phyloP scores from a whole-genome alignment of 306 rosid species.

The Prunus padus region DNA sequence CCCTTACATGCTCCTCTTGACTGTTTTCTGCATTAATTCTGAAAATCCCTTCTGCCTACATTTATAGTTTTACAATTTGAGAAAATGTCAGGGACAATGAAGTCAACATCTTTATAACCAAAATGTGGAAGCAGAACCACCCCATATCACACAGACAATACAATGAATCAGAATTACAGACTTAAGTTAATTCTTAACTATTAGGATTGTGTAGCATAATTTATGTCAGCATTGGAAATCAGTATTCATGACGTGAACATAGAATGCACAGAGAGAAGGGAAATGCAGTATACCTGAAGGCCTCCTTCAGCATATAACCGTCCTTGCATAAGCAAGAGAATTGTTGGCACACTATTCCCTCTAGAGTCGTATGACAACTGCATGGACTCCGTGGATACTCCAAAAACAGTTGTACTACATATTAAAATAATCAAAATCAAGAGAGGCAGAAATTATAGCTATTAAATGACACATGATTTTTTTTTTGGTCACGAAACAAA shows the following conservation, averaged over 20 bases:
- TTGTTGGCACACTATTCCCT: conserved; percentile 93
- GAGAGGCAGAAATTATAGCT: not conserved
- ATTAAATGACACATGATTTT: not conserved
- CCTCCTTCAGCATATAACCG: conserved; percentile 79
- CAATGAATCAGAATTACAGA: not conserved
- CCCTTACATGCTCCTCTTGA: conserved; percentile 81
- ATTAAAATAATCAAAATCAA: conserved; percentile 19
- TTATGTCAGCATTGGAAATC: conserved; percentile 1
- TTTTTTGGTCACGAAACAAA: not conserved
- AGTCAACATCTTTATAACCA: not conserved
- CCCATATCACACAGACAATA: not conserved
- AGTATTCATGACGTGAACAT: not conserved
- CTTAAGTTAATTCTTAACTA: not conserved
- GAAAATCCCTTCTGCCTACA: conserved; percentile 91
- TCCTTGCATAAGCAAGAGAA: conserved; percentile 82
- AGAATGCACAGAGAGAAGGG: conserved; percentile 3
- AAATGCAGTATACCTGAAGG: conserved; percentile 50
- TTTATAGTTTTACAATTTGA: conserved; percentile 20
- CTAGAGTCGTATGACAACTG: conserved; percentile 79
- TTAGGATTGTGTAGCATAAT: not conserved
- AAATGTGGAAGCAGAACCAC: not conserved
- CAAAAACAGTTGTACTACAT: conserved; percentile 80
- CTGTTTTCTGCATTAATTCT: conserved; percentile 77
- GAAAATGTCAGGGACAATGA: not conserved
- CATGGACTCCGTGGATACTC: conserved; percentile 96